A percentile compares a stretch with the other conserved stretches of the same genome.
Evolutionary conservation across 139 green algal genomes (phyloP).

Genomic region (Chlamydomonas sphaeroides): DNA sequence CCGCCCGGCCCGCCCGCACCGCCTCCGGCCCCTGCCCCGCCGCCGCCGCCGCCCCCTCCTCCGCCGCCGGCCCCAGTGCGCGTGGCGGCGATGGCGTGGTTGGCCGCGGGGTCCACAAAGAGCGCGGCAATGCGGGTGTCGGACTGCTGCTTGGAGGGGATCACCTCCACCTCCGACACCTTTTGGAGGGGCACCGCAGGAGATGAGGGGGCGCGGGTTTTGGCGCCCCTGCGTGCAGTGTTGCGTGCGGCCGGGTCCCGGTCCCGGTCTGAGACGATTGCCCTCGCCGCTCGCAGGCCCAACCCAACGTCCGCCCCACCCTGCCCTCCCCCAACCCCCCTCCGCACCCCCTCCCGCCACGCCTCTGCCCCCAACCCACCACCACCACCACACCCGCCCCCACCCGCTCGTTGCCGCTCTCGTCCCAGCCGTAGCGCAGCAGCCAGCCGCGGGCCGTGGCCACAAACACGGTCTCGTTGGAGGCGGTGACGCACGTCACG

Average conservation of each 20-base stretch:
- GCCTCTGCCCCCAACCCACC: too few species aligned
- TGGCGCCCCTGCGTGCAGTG: too few species aligned
- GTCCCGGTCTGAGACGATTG: too few species aligned
- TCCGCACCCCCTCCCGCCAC: too few species aligned
- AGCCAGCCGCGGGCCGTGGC: conserved; percentile 80
- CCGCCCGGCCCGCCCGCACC: background rate
- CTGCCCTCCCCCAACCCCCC: too few species aligned
- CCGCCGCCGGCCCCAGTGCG: background rate
- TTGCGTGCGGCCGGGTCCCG: too few species aligned
- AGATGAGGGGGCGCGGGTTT: too few species aligned
- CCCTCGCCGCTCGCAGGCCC: too few species aligned
- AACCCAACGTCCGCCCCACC: too few species aligned
- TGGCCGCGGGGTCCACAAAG: conserved; percentile 67
- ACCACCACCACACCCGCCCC: too few species aligned
- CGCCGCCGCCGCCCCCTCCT: background rate
- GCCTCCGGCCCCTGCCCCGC: background rate
- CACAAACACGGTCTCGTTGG: conserved; percentile 72
- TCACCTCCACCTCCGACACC: conserved; percentile 49
- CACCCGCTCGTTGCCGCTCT: conserved; percentile 67
- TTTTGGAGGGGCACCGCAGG: too few species aligned
- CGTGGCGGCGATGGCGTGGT: conserved; percentile 62
- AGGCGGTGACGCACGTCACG: conserved; percentile 3
- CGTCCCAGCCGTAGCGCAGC: conserved; percentile 80
- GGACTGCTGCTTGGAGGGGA: conserved; percentile 16
- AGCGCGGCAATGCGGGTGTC: conserved; percentile 56